Percentiles rank a stretch among this genome's conserved stretches.
These are phyloP conservation scores for Antitrichia curtipendula DNA, from an alignment of 225 moss, liverwort and hornwort genomes.

Conservation along the genomic window DNA sequence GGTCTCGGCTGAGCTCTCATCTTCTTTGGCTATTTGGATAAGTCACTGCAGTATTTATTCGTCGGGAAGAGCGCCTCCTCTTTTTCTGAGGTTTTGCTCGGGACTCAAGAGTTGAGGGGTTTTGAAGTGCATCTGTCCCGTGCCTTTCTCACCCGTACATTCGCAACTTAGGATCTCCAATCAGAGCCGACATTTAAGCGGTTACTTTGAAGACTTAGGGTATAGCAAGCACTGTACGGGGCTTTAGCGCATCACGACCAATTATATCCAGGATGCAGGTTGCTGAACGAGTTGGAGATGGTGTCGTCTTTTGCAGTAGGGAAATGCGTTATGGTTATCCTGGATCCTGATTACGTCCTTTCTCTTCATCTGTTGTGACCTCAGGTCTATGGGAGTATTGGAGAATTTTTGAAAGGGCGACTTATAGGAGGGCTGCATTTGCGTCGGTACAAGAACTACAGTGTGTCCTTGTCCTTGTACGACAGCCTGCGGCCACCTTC, in stretches of 20 bases:
- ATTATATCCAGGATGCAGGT: conserved; percentile 3
- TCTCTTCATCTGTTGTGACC: not conserved
- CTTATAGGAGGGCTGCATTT: not conserved
- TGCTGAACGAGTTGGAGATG: conserved; percentile 1
- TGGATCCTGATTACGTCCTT: conserved; percentile 8
- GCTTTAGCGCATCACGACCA: not conserved
- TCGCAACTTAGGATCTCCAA: not conserved
- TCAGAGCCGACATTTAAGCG: not conserved
- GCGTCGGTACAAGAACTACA: not conserved
- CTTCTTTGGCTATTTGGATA: not conserved
- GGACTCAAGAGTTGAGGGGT: not conserved
- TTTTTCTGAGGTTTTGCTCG: not conserved
- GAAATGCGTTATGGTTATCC: not conserved
- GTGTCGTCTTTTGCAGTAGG: not conserved
- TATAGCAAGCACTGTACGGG: not conserved
- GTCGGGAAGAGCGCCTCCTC: not conserved
- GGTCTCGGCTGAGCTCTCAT: not conserved
- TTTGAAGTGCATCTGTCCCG: not conserved
- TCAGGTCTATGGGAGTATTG: not conserved
- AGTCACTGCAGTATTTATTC: not conserved
- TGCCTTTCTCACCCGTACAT: not conserved
- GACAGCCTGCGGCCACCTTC: not conserved
- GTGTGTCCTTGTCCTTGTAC: not conserved
- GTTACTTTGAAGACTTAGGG: not conserved
- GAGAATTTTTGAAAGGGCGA: not conserved